Evolutionary conservation across 202 grass and related monocot genomes (phyloP), one percentile per base, ranked within the genome.

Genomic region (Bolboschoenoplectus hybrid): DNA sequence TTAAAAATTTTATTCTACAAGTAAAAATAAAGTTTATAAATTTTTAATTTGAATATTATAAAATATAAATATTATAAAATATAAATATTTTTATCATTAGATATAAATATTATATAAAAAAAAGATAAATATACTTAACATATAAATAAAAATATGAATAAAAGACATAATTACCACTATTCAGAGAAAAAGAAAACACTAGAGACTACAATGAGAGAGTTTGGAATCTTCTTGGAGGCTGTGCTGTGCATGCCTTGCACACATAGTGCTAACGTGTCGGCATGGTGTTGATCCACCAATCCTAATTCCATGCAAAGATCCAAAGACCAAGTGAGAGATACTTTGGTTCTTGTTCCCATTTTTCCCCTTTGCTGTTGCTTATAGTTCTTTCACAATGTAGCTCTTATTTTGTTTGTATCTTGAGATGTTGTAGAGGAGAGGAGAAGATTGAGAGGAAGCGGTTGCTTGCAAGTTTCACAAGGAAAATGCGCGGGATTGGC

Each of bases 391-490:
- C 14, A 38, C 44, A 26, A 57, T 41, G 38, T 40, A 3, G 32
- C 63, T 0, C 7, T n/a, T 55, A 56, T 84, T 67, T 84, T 84
- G 63, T 68, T n/a, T 80, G 53, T 19, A n/a, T 78, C 9, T 0
- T 47, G 14, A 74, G 26, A 26, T 26, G 26, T 80, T 63, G 80
- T 77, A 13, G 12, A 65, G 13, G 61, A 86, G 38, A n/a, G 43
- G 46, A 26, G 26, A 26, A 26, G 26, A 26, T 62, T 1, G 16
- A 10, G 56, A 86, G 58, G 84, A 85, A 77, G 13, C 9, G 38
- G 10, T 86, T 86, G 56, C 84, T 74, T 86, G 16, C 52, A 67
- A 67, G 72, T 55, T 67, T 19, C 55, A 7, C 13, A 47, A 17
- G 13, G 57, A 20, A 57, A 20, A 49, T 74, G 38, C 34, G 39